Evolutionary conservation across 2,329 filamentous ascomycete genomes (phyloP), one percentile per base, ranked within the genome.

Genomic region (Mycogone perniciosa): DNA sequence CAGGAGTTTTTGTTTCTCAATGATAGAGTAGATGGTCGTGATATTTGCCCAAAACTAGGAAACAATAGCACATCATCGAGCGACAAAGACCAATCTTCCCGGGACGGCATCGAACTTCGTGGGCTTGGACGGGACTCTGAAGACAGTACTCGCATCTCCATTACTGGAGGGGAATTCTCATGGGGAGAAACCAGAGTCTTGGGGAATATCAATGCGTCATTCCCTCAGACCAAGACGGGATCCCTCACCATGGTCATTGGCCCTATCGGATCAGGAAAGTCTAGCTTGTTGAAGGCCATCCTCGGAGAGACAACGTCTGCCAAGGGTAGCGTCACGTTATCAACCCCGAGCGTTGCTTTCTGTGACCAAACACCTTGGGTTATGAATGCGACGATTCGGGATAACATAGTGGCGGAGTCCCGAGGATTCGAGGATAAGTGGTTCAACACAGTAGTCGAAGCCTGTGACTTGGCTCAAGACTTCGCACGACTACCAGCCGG

Each of bases 331-430:
- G 53, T 68, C 7, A 58, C 56, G 4, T 29, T 64, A 3, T 52
- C 54, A 5, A 57, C 60, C 0, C 37, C 58, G 2, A 57, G 59
- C 20, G 52, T 67, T 0, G 63, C 63, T 0, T 67, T 64, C 43
- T 67, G 64, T 11, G 60, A 61, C 3, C 64, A 67, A 47, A 62
- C 61, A 2, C 59, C 64, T 0, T 71, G 64, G 64, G 52, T 66
- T 11, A 60, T 64, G 51, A 71, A 71, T 26, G 64, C 58, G 0
- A 63, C 62, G 0, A 60, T 71, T 4, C 59, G 64, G 2, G 57
- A 64, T 11, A 71, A 70, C 33, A 67, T 73, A 6, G 49, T 67
- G 5, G 68, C 63, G 0, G 58, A 64, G 20, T 63, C 60, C 2
- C 55, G 54, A 4, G 54, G 42, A 0, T 67, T 63, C 38, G 64